Base-by-base conservation (phyloP, 2,329 filamentous ascomycete genomes). In the Ramularia endophylla region DNA sequence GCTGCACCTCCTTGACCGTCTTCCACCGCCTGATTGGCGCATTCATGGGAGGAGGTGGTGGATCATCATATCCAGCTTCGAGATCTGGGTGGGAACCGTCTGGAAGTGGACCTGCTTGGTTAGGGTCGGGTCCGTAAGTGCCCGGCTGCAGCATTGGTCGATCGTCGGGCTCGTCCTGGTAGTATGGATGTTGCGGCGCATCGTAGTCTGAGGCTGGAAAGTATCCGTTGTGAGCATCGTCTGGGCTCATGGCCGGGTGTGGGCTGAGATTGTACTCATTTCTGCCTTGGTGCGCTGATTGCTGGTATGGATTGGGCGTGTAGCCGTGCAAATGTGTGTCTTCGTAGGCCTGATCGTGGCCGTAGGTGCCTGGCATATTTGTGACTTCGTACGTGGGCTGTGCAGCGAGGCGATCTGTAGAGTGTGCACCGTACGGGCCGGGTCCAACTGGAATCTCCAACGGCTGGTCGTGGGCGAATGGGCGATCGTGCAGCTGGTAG, bases 1-100 rank as follows among this genome's bases (percentile, higher is more conserved):
- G 69, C 57, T 94, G 59, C 40, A 98, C 90, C 70, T 95, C 87
- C 68, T 97, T 98, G 36, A 98, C 90, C 0, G 92, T 98, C 73
- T 97, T 98, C 86, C 87, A 97, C 62, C 92, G 78, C 64, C 86
- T 83, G 53, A 97, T 80, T 4, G 76, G 77, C 49, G 70, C 76
- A 41, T 72, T 77, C 51, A 71, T 73, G 15, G 75, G 71, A 40
- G 72, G 71, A 46, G 69, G 69, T 9, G 66, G 64, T 22, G 67
- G 61, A 43, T 71, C 67, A 16, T 64, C 55, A 45, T 65, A 67
- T 9, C 58, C 60, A 33, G 46, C 54, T 41, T 64, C 61, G 12
- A 62, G 27, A 39, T 63, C 60, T 28, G 46, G 40, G 16, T 56
- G 43, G 22, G 70, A n/a, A n/a, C n/a, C 65, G 44, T 68, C 67